Percentiles rank a stretch among this genome's conserved stretches.
These are phyloP conservation scores for Diaporthe vaccinii DNA, from an alignment of 2,329 filamentous ascomycete genomes.

Conservation along the genomic window DNA sequence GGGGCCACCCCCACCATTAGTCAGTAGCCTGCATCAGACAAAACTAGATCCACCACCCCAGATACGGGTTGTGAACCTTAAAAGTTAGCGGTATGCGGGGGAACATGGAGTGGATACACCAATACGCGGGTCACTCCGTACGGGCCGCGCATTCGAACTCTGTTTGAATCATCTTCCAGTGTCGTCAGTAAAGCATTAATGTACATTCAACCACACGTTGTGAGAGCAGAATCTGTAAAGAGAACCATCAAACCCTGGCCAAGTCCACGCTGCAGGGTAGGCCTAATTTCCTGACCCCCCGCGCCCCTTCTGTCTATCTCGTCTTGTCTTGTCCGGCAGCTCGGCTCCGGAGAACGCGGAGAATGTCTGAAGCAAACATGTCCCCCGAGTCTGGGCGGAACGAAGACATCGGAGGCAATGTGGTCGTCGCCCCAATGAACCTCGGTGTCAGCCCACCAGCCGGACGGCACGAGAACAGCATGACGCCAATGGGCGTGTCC, in stretches of 20 bases:
- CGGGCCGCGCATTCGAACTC: not conserved
- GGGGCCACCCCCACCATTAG: not conserved
- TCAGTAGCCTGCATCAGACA: not conserved
- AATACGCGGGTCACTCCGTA: not conserved
- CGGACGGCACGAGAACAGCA: not conserved
- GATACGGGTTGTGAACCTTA: slow-evolving; percentile 4
- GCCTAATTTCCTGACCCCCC: not conserved
- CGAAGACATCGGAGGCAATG: slow-evolving; percentile 2
- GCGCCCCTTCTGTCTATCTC: not conserved
- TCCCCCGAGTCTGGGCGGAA: not conserved
- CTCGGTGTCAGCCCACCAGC: not conserved
- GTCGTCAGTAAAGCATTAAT: not conserved
- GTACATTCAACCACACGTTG: not conserved
- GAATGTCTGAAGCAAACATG: slow-evolving; percentile 8
- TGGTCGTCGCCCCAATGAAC: not conserved
- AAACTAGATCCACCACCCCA: not conserved
- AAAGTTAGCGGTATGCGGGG: slow-evolving; percentile 2
- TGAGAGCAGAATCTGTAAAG: not conserved
- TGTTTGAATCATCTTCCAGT: not conserved
- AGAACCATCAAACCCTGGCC: not conserved
- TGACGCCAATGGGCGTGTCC: not conserved
- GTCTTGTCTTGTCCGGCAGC: not conserved
- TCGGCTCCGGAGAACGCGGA: not conserved
- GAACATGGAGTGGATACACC: not conserved
- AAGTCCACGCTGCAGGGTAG: not conserved